These are phyloP conservation scores for Diversispora epigaea DNA, from an alignment of 192 early-diverging fungal species.

Conservation along the genomic window DNA sequence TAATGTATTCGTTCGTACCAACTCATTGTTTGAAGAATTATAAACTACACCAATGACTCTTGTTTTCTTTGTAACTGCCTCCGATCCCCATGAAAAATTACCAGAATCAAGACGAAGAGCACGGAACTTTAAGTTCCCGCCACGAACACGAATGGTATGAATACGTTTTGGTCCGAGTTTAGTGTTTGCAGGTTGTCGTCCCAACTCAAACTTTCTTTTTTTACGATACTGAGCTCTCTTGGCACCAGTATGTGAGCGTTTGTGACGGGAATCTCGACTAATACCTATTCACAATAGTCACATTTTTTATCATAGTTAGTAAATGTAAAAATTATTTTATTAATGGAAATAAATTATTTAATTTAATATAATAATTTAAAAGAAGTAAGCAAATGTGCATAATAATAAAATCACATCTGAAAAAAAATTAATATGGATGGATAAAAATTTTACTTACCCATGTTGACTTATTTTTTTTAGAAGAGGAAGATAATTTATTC, in stretches of 20 bases:
- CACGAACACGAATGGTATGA: constrained; percentile 94
- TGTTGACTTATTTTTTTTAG: constrained; percentile 14
- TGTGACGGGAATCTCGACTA: constrained; percentile 99
- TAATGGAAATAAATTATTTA: no score
- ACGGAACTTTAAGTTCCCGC: constrained; percentile 98
- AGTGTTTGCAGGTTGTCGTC: constrained; percentile 97
- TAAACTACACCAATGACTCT: constrained; percentile 94
- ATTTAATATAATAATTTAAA: no score
- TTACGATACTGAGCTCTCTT: constrained; percentile 99
- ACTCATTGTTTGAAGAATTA: constrained; percentile 99
- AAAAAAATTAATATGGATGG: not conserved
- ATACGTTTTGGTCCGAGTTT: constrained; percentile 97
- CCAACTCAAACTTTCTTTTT: constrained; percentile 99
- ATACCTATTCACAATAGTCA: constrained; percentile 74
- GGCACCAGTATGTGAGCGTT: constrained; percentile 96
- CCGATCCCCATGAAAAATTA: constrained; percentile 98
- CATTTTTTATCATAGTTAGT: not conserved
- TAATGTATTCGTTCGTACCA: constrained; percentile 99
- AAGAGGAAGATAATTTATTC: not conserved
- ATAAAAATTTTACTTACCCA: constrained; percentile 25
- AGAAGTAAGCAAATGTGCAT: not conserved
- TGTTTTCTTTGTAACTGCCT: constrained; percentile 92
- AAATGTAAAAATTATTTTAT: no score
- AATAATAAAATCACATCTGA: not conserved
- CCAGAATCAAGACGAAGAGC: constrained; percentile 95